Evolutionary conservation across 495 filamentous ascomycete species (phyloP).

Genomic region (Daldinia loculata): DNA sequence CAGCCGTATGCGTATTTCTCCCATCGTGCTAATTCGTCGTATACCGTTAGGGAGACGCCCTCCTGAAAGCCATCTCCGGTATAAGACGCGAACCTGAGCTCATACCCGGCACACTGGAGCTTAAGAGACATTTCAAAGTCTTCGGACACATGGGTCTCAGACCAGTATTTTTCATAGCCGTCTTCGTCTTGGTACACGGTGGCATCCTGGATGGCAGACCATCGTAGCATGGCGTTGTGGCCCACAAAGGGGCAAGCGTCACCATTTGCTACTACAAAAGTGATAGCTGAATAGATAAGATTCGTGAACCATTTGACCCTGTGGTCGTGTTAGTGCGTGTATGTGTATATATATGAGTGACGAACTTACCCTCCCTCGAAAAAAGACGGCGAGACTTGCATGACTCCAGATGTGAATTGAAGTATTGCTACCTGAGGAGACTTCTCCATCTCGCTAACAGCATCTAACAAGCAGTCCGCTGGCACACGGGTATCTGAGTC

Average conservation of each 20-base stretch:
- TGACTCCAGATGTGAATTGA: constrained; percentile 74
- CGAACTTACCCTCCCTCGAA: constrained; percentile 64
- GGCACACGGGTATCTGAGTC: constrained; percentile 75
- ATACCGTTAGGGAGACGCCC: constrained; percentile 77
- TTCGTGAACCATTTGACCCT: constrained; percentile 78
- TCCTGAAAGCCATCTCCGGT: constrained; percentile 74
- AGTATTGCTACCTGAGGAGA: constrained; percentile 75
- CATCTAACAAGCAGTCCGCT: constrained; percentile 73
- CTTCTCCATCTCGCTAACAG: constrained; percentile 74
- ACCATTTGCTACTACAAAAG: constrained; percentile 71
- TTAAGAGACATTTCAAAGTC: constrained; percentile 80
- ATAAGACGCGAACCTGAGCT: constrained; percentile 70
- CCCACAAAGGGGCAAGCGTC: constrained; percentile 75
- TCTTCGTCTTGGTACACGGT: constrained; percentile 52
- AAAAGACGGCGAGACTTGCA: constrained; percentile 70
- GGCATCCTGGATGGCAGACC: constrained; percentile 73
- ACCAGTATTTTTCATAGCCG: constrained; percentile 73
- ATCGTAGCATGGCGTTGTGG: constrained; percentile 76
- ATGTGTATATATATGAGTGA: background rate
- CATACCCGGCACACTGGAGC: constrained; percentile 69
- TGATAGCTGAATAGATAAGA: constrained; percentile 74
- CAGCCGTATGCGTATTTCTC: constrained; percentile 83
- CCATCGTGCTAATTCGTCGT: constrained; percentile 78
- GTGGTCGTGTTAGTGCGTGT: constrained; percentile 6
- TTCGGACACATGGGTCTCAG: constrained; percentile 75